Evolutionary conservation across 1,284 basidiomycete species (phyloP).

Genomic region (Termitomyces sp.): DNA sequence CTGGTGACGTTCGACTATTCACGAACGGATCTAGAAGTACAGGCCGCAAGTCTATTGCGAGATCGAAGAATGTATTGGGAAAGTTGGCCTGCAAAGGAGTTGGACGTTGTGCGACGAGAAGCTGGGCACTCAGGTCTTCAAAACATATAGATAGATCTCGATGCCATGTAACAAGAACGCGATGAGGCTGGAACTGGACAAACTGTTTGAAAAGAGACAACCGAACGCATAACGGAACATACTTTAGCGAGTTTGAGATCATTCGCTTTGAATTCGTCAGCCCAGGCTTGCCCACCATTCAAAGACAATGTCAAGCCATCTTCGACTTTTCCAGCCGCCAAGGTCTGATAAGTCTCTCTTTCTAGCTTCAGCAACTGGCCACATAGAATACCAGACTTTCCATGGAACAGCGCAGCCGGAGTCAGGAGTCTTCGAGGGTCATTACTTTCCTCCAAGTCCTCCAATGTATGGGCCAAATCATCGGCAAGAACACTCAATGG

Average conservation of each 20-base stretch:
- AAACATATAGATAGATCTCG: constrained; percentile 63
- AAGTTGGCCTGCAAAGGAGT: constrained; percentile 47
- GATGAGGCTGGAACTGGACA: constrained; percentile 55
- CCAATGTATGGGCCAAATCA: constrained; percentile 40
- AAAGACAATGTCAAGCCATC: constrained; percentile 28
- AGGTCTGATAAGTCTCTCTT: constrained; percentile 37
- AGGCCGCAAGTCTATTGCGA: constrained; percentile 57
- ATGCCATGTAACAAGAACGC: constrained; percentile 66
- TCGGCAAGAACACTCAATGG: constrained; percentile 25
- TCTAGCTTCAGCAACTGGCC: constrained; percentile 41
- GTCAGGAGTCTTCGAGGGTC: constrained; percentile 35
- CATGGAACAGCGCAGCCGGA: constrained; percentile 38
- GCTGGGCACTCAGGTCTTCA: constrained; percentile 64
- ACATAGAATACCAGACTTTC: constrained; percentile 34
- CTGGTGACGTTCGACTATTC: constrained; percentile 27
- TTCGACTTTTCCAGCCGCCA: constrained; percentile 23
- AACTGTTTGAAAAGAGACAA: not conserved
- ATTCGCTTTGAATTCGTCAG: constrained; percentile 36
- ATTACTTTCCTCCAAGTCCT: constrained; percentile 34
- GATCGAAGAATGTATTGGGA: constrained; percentile 55
- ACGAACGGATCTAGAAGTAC: constrained; percentile 44
- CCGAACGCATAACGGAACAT: constrained; percentile 6
- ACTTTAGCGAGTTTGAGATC: constrained; percentile 51
- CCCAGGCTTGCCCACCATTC: constrained; percentile 49
- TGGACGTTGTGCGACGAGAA: constrained; percentile 46